Conservation (phyloP, 495 filamentous ascomycete species). For the Aspergillus cristatus region DNA sequence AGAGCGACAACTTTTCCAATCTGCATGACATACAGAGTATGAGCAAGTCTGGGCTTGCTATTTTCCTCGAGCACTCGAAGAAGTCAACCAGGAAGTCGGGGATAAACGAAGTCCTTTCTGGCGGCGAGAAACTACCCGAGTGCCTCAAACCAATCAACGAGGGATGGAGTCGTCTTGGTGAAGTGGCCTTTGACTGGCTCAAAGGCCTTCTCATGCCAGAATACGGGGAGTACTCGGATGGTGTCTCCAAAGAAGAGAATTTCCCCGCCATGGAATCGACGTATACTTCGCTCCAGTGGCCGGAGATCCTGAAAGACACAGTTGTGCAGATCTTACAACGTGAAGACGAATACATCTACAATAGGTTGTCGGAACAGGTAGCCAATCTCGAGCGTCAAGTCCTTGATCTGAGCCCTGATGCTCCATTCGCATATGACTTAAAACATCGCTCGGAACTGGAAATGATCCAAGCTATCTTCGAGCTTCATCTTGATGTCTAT, state of each 20-base stretch:
- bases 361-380: constrained; percentile 39
- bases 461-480: constrained; percentile 72
- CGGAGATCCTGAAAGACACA: constrained; percentile 59
- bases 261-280: constrained; percentile 31
- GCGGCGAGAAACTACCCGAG: constrained; percentile 43
- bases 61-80: constrained; percentile 73
- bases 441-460: constrained; percentile 25
- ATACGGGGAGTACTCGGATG: constrained; percentile 14
- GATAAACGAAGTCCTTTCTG: constrained; percentile 44
- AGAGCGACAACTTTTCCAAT: constrained; percentile 44
- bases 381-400: constrained; percentile 22
- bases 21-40: constrained; percentile 34
- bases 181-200: constrained; percentile 58
- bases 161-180: constrained; percentile 49
- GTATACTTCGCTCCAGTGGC: constrained; percentile 62
- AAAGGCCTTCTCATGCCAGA: constrained; percentile 43
- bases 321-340: constrained; percentile 58
- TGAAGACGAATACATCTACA: constrained; percentile 60
- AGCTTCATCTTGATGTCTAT: constrained; percentile 83
- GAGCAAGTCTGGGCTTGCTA: constrained; percentile 53
- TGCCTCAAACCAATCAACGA: constrained; percentile 49
- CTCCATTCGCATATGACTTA: constrained; percentile 18
- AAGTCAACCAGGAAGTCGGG: constrained; percentile 44
- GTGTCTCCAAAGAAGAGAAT: constrained; percentile 7
- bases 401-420: constrained; percentile 14